phyloP scores from a whole-genome alignment of 306 rosid species.

The Echinosophora koreensis region DNA sequence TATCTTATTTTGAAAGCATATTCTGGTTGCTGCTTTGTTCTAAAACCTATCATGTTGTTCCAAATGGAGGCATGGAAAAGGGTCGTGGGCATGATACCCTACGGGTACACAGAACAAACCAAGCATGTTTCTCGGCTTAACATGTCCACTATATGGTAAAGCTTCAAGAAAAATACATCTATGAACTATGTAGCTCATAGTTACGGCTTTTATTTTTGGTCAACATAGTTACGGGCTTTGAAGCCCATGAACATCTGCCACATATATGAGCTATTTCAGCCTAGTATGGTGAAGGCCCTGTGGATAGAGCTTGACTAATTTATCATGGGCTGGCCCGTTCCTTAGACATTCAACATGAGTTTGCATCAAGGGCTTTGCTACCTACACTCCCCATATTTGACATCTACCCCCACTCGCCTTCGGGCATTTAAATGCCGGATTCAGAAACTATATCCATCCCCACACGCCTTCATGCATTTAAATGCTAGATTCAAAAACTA shows the following conservation, averaged over 20 bases:
- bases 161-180: no score
- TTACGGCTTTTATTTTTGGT: no score
- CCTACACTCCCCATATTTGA: no score
- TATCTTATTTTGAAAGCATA: conserved; percentile 28
- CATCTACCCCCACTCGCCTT: no score
- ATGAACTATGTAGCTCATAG: neutral
- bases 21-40: conserved; percentile 40
- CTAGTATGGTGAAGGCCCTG: no score
- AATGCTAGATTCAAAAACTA: no score
- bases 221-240: neutral
- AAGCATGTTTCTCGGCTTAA: neutral
- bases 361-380: no score
- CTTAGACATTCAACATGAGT: no score
- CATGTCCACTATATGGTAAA: neutral
- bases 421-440: no score
- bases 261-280: neutral
- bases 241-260: neutral
- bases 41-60: conserved; percentile 37
- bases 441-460: no score
- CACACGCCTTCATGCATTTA: no score
- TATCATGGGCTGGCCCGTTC: neutral
- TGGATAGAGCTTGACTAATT: neutral
- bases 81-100: conserved; percentile 25
- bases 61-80: conserved; percentile 31
- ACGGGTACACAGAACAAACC: neutral